phyloP scores from a whole-genome alignment of 345 rosid species.

The Ailanthus altissimus region DNA sequence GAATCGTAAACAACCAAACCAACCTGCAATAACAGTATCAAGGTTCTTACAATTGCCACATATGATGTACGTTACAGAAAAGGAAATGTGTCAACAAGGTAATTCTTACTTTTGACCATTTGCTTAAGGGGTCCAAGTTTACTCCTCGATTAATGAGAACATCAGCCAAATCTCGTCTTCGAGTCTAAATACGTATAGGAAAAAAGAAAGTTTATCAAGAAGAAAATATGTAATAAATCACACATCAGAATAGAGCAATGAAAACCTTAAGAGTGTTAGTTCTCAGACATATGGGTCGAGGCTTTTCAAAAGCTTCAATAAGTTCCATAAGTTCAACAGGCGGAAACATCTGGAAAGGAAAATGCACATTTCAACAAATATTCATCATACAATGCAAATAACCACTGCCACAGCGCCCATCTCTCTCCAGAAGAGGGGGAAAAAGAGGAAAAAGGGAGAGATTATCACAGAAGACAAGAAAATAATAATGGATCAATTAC shows the following conservation, averaged over 20 bases:
- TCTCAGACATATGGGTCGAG: conserved; percentile 78
- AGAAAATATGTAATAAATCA: conserved; percentile 18
- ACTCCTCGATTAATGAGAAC: conserved; percentile 94
- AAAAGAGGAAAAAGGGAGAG: neutral
- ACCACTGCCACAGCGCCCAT: neutral
- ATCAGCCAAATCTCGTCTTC: conserved; percentile 93
- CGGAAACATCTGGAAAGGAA: conserved; percentile 79
- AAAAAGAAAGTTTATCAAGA: conserved; percentile 17
- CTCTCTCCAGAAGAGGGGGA: neutral
- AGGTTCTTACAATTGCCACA: neutral
- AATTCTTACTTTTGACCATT: conserved; percentile 89
- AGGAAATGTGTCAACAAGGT: neutral
- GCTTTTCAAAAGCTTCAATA: conserved; percentile 93
- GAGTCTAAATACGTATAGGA: conserved; percentile 49
- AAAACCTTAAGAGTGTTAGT: conserved; percentile 88
- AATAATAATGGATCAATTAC: conserved; percentile 37
- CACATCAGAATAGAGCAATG: conserved; percentile 17
- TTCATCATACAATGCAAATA: no score
- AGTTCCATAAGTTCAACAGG: conserved; percentile 89
- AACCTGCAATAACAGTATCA: conserved; percentile 49
- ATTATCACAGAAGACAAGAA: neutral
- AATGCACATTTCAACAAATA: neutral
- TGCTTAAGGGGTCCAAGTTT: conserved; percentile 88
- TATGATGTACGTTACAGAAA: neutral
- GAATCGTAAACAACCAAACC: conserved; percentile 92